Evolutionary conservation across 352 stramenopile species (phyloP).

Genomic region (Pythium grandisporangium): DNA sequence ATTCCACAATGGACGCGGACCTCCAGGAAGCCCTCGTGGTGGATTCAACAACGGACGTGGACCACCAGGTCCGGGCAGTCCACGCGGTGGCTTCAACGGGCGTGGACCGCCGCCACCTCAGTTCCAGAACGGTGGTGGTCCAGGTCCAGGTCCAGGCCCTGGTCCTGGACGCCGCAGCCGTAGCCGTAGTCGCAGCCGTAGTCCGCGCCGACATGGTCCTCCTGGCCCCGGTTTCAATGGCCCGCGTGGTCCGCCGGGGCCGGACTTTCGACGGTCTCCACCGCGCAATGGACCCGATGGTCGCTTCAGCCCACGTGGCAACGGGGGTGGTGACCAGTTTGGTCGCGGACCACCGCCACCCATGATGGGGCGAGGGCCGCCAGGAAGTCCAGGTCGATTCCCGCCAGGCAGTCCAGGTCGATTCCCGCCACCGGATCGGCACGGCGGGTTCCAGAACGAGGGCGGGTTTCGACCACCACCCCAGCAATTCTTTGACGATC

Average conservation of each 20-base stretch:
- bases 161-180: neutral
- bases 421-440: neutral
- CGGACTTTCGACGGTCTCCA: constrained; percentile 3
- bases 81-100: no score
- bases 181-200: neutral
- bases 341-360: constrained; percentile 3
- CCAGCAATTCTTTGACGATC: constrained; percentile 6
- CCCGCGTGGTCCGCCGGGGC: constrained; percentile 5
- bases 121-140: no score
- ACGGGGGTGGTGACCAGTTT: constrained; percentile 3
- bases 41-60: no score
- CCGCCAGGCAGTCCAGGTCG: no score
- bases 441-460: neutral
- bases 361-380: neutral
- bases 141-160: neutral
- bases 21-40: no score
- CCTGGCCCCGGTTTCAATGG: constrained; percentile 1
- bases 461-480: constrained; percentile 2
- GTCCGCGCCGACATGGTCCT: neutral
- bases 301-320: neutral
- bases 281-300: neutral
- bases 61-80: no score
- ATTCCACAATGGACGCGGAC: no score
- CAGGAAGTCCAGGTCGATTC: constrained; percentile 1
- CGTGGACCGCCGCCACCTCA: no score